Base-by-base conservation (phyloP, 305 asterid species). In the Plantago lanceolata region DNA sequence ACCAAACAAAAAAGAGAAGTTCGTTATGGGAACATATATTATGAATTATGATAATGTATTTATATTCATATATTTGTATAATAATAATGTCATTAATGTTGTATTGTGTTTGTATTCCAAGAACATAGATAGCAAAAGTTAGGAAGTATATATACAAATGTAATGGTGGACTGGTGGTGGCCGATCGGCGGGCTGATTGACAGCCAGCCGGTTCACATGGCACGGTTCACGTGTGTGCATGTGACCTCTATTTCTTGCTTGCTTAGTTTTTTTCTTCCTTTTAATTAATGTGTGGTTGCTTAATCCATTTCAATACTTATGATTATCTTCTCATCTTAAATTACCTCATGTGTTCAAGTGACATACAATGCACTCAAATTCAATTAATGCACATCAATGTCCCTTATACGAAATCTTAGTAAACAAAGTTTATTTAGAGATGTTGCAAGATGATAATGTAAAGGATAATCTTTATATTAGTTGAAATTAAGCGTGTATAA, bases 191-290 rank as follows among this genome's bases (percentile, higher is more conserved):
- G 45, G 45, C 45, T 40, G 47, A 65, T 57, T 60, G 67, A 64
- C 75, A 68, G 76, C 69, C 74, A n/a, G n/a, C 70, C 74, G 81
- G 73, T 67, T 86, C 87, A 83, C 89, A 77, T 83, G 87, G 78
- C 24, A 58, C 71, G 76, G 76, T 76, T 71, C 90, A 83, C 86
- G 79, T 83, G 90, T 75, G 64, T 69, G 76, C 94, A 83, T 83
- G 85, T 79, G 82, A 71, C 44, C 3, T 26, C 67, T 62, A 79
- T 67, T 63, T 29, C 59, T 51, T 70, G 71, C 71, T 24, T 24
- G 28, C 3, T 24, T 24, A 24, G 3, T 24, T 24, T 24, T 3
- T 24, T 24, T 3, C 28, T 73, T 65, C 75, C 33, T 57, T 45
- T 63, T 18, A 65, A 68, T 57, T 65, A 65, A 68, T 76, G 71